Conservation (phyloP, 352 stramenopile species). For the Peronospora destructor region DNA sequence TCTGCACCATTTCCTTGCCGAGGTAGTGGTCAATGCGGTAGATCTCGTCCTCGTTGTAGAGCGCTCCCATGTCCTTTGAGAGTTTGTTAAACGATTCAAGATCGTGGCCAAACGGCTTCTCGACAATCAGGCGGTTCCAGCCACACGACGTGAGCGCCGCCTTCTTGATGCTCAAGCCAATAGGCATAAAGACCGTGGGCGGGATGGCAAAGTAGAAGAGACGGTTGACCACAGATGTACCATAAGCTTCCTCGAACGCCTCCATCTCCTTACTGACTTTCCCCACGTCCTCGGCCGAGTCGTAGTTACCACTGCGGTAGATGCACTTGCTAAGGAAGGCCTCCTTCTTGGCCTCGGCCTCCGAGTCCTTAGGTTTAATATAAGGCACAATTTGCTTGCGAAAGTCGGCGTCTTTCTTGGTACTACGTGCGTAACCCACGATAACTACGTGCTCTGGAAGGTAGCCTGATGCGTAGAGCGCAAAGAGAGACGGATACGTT, state of each 20-base stretch:
- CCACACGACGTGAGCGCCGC: constrained; percentile 79
- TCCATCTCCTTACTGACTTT: constrained; percentile 70
- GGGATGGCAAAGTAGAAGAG: constrained; percentile 97
- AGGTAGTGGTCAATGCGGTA: constrained; percentile 98
- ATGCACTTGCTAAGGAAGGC: constrained; percentile 72
- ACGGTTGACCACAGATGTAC: constrained; percentile 56
- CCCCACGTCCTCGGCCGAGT: constrained; percentile 74
- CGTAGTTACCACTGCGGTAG: constrained; percentile 76
- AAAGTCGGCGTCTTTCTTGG: constrained; percentile 83
- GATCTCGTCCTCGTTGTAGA: constrained; percentile 86
- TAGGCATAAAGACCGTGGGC: constrained; percentile 92
- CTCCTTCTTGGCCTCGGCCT: constrained; percentile 52
- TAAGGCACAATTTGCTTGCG: constrained; percentile 61
- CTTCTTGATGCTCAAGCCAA: constrained; percentile 89
- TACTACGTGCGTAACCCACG: constrained; percentile 76
- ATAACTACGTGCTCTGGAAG: constrained; percentile 80
- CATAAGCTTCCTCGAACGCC: constrained; percentile 45
- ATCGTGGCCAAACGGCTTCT: constrained; percentile 98
- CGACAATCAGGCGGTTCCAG: constrained; percentile 95
- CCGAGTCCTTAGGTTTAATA: constrained; percentile 51
- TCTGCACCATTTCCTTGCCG: constrained; percentile 98
- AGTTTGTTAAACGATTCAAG: constrained; percentile 89
- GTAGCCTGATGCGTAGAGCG: constrained; percentile 73
- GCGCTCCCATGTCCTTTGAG: constrained; percentile 72
- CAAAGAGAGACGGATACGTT: constrained; percentile 89